Percentiles rank a stretch among this genome's conserved stretches.
Conservation (phyloP, 139 green algal species). For the Closterium sp. region DNA sequence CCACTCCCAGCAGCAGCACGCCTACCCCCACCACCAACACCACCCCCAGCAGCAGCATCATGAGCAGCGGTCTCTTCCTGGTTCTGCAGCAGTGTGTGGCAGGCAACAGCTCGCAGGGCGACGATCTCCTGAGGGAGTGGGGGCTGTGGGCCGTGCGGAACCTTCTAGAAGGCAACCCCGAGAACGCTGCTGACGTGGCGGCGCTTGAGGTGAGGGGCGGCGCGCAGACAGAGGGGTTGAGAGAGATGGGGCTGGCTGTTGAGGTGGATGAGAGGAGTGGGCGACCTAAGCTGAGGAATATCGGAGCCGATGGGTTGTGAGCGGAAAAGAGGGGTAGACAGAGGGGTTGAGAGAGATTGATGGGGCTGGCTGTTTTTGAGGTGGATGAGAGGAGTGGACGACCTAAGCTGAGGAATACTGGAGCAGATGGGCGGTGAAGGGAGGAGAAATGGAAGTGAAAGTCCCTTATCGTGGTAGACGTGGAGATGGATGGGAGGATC, state of each 20-base stretch:
- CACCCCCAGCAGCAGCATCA: background rate
- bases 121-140: constrained; percentile 54
- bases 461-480: too few species aligned
- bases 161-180: constrained; percentile 71
- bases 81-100: constrained; percentile 49
- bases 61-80: constrained; percentile 7
- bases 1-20: background rate
- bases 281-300: constrained; percentile 61
- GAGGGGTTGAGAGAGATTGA: constrained; percentile 61
- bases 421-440: background rate
- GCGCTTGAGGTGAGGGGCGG: constrained; percentile 49
- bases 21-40: background rate
- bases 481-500: too few species aligned
- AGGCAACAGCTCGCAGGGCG: constrained; percentile 30
- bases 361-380: constrained; percentile 65
- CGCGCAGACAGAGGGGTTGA: constrained; percentile 65
- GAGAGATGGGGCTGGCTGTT: constrained; percentile 63
- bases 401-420: constrained; percentile 55
- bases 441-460: too few species aligned
- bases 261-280: constrained; percentile 67
- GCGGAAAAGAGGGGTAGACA: constrained; percentile 52
- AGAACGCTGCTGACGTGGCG: constrained; percentile 35
- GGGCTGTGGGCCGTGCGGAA: constrained; percentile 87
- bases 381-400: constrained; percentile 67
- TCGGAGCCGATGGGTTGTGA: background rate